Base-by-base conservation (phyloP, 805 yeast species). In the Candida orba region DNA sequence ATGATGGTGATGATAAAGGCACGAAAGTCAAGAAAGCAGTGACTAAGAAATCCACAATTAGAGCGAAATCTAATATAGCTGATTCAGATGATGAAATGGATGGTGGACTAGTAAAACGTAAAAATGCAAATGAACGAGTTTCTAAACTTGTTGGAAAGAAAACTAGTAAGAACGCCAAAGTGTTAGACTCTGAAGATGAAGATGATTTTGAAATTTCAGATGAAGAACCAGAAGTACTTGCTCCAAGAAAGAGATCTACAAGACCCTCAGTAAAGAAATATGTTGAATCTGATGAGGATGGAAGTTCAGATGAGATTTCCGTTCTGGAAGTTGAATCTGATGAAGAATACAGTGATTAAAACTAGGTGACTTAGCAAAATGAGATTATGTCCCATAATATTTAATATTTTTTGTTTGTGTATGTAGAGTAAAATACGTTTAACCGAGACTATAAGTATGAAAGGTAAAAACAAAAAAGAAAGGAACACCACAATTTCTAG, bases 201-300 rank as follows among this genome's bases (percentile, higher is more conserved):
- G 52, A 50, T 25, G 40, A 40, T 34, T 32, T 39, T 10, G 40
- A 38, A 8, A 27, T 34, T 12, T 38, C 31, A 15, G 50, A 40
- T 30, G 42, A 20, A 14, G 49, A 43, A 6, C 29, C 24, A 32
- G 44, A 39, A n/a, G 45, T 43, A 14, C 23, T 37, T 4, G 34
- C 46, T 24, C 37, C 35, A 10, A 49, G 49, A 43, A 45, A 36
- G 13, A 51, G 59, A 45, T n/a, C 49, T 22, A 45, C 52, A 2
- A 52, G 59, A 44, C 51, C 46, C 10, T 42, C 51, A 24, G 43
- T 43, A 38, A 50, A 43, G 40, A 51, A 52, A n/a, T 40, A 22
- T 3, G 8, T 45, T 9, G 44, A 41, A 9, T 49, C 46, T 2
- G 52, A 47, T 4, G 52, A 44, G 27, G 47, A 40, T 33, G 32